Percentiles rank a stretch among this genome's conserved stretches.
Conservation (phyloP, 192 early-diverging fungal genomes). For the Linnemannia hyalina region DNA sequence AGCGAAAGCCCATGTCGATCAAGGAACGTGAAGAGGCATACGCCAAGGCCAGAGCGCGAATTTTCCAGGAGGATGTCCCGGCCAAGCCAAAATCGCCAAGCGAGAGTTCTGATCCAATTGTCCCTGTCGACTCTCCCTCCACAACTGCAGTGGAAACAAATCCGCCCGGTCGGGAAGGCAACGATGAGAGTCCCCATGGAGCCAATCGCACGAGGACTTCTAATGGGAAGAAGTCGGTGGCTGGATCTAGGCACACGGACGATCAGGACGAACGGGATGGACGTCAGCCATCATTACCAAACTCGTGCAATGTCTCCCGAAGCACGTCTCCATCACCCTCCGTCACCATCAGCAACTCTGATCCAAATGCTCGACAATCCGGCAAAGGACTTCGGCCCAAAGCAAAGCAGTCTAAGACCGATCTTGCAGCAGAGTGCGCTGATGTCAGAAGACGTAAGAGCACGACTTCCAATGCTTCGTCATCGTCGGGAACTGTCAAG, state of each 20-base stretch:
- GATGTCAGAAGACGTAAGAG: constrained; percentile 47
- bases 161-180: neutral
- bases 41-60: constrained; percentile 76
- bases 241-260: constrained; percentile 25
- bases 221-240: constrained; percentile 16
- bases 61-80: constrained; percentile 70
- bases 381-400: constrained; percentile 33
- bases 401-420: constrained; percentile 34
- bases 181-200: constrained; percentile 13
- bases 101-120: constrained; percentile 19
- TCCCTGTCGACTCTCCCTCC: constrained; percentile 25
- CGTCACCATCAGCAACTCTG: neutral
- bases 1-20: constrained; percentile 65
- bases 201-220: constrained; percentile 12
- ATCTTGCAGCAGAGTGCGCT: constrained; percentile 38
- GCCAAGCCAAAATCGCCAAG: constrained; percentile 33
- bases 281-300: constrained; percentile 29
- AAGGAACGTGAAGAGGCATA: constrained; percentile 79
- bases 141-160: neutral
- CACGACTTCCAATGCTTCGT: constrained; percentile 26
- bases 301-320: constrained; percentile 42
- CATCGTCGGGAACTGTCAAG: constrained; percentile 19
- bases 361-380: neutral
- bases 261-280: constrained; percentile 21
- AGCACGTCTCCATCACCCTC: constrained; percentile 41